Conservation (phyloP, 805 yeast species). For the Pichia rugopelliculosa region DNA sequence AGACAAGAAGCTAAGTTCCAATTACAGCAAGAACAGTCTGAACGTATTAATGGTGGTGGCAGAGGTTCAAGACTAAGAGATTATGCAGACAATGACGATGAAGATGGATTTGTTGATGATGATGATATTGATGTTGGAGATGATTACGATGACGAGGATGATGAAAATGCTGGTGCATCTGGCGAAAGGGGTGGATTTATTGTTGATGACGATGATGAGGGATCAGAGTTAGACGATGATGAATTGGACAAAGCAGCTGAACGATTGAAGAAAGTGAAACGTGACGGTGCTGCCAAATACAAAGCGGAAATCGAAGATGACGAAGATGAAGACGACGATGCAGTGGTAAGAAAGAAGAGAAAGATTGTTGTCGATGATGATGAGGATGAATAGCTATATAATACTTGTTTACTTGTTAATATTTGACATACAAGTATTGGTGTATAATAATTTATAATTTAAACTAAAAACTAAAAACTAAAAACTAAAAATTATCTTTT, state of each 20-base stretch:
- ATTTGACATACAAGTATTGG: neutral
- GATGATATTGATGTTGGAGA: slow-evolving; percentile 11
- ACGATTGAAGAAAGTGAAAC: slow-evolving; percentile 40
- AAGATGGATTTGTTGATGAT: slow-evolving; percentile 1
- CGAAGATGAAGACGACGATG: slow-evolving; percentile 42
- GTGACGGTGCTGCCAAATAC: slow-evolving; percentile 40
- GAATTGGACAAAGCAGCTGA: slow-evolving; percentile 49
- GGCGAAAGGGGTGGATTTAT: slow-evolving; percentile 29
- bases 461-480: too few species aligned
- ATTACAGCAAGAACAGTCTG: slow-evolving; percentile 51
- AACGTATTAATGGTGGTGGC: slow-evolving; percentile 27
- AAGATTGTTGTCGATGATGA: slow-evolving; percentile 39
- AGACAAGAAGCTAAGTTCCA: slow-evolving; percentile 47
- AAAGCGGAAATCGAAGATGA: slow-evolving; percentile 49
- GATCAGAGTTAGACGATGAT: slow-evolving; percentile 27
- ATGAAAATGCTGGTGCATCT: slow-evolving; percentile 19
- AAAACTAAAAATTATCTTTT: too few species aligned
- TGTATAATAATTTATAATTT: neutral
- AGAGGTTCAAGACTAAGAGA: slow-evolving; percentile 8
- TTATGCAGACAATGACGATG: slow-evolving; percentile 23
- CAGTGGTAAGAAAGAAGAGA: slow-evolving; percentile 36
- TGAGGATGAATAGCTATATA: slow-evolving; percentile 1
- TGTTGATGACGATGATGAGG: slow-evolving; percentile 30
- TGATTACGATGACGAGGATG: slow-evolving; percentile 12
- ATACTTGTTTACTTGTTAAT: neutral